A percentile compares a stretch with the other conserved stretches of the same genome.
These are phyloP conservation scores for Stephania cephalantha DNA, from an alignment of 164 flowering plant species.

Conservation along the genomic window DNA sequence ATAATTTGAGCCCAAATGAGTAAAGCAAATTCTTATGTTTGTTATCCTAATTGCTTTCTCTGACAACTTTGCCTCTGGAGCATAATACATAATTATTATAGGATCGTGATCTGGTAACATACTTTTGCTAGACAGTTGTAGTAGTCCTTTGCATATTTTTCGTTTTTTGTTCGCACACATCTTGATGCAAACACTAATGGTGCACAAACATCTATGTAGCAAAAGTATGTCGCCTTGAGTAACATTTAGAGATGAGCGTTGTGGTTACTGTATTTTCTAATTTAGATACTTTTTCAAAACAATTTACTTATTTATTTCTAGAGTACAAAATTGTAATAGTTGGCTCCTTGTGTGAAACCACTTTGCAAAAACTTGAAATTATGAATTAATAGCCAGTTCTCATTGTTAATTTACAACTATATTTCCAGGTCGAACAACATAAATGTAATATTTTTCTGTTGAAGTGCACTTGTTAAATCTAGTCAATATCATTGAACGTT, in stretches of 20 bases:
- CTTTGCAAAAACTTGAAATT: background rate
- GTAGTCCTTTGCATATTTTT: too few relatives aligned
- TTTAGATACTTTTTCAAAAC: background rate
- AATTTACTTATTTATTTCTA: background rate
- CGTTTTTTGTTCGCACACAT: too few relatives aligned
- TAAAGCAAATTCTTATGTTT: background rate
- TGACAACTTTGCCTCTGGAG: background rate
- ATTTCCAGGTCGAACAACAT: background rate
- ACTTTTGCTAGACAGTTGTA: too few relatives aligned
- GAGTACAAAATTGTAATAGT: background rate
- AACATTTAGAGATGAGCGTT: background rate
- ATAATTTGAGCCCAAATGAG: conserved; percentile 6
- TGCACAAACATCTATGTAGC: too few relatives aligned
- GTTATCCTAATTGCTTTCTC: background rate
- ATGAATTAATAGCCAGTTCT: background rate
- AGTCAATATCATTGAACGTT: background rate
- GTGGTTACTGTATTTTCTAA: background rate
- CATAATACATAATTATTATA: background rate
- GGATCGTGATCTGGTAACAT: too few relatives aligned
- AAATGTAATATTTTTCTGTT: background rate
- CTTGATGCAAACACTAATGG: too few relatives aligned
- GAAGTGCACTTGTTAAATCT: background rate
- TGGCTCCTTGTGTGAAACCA: background rate
- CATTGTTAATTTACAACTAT: background rate
- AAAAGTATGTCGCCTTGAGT: background rate